Evolutionary conservation across 768 basidiomycete genomes (phyloP).

Genomic region (Kwoniella heveanensis): DNA sequence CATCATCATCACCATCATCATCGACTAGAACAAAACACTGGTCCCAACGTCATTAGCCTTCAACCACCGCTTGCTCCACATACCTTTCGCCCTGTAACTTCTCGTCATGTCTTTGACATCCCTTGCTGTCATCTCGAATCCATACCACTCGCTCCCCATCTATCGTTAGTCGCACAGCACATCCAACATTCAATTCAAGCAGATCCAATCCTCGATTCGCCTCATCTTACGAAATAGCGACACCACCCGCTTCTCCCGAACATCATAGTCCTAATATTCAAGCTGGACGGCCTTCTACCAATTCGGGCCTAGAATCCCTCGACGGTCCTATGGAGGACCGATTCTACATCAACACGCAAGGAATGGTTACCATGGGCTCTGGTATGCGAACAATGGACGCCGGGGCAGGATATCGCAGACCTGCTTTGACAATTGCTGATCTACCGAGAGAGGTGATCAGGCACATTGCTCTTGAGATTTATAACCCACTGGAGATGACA

Average conservation of each 20-base stretch:
- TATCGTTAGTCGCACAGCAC: background rate
- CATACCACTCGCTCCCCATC: background rate
- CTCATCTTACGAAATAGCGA: background rate
- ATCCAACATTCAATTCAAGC: too few relatives aligned
- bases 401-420: background rate
- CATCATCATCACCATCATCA: too few relatives aligned
- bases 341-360: too few relatives aligned
- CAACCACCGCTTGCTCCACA: background rate
- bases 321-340: too few relatives aligned
- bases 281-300: too few relatives aligned
- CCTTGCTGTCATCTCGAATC: background rate
- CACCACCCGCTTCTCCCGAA: too few relatives aligned
- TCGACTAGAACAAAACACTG: too few relatives aligned
- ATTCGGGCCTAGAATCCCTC: too few relatives aligned
- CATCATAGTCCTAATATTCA: background rate
- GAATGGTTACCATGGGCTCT: too few relatives aligned
- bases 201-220: background rate
- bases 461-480: constrained; percentile 38
- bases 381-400: background rate
- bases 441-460: constrained; percentile 45
- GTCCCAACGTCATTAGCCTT: too few relatives aligned
- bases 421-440: constrained; percentile 5
- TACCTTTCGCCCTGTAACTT: background rate
- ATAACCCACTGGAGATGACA: constrained; percentile 44
- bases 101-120: background rate